These are phyloP conservation scores for Coemansia sp. DNA, from an alignment of 192 early-diverging fungal species.

Conservation along the genomic window DNA sequence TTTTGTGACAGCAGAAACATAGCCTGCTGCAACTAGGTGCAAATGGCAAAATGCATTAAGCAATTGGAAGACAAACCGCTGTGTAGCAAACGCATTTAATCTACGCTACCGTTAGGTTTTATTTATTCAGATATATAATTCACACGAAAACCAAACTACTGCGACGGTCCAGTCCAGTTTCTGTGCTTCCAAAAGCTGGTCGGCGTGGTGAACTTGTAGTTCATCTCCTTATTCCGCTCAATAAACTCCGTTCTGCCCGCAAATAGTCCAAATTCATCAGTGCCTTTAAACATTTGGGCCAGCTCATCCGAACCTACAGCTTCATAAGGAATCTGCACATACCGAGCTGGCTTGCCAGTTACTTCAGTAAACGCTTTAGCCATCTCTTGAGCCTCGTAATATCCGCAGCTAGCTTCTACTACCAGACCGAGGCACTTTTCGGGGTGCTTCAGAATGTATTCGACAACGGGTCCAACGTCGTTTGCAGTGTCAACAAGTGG, in stretches of 20 bases:
- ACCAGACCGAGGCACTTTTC: conserved; percentile 23
- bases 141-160: conserved; percentile 1
- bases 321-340: conserved; percentile 27
- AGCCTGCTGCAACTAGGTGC: no score
- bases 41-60: no score
- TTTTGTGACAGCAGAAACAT: no score
- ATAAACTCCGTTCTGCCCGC: conserved; percentile 10
- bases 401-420: conserved; percentile 24
- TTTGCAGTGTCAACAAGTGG: conserved; percentile 37
- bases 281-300: conserved; percentile 21
- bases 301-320: conserved; percentile 12
- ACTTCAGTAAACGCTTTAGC: conserved; percentile 35
- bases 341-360: conserved; percentile 34
- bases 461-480: conserved; percentile 35
- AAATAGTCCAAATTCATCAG: conserved; percentile 36
- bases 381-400: conserved; percentile 38
- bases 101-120: not conserved
- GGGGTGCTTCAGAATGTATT: conserved; percentile 30
- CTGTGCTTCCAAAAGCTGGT: conserved; percentile 35
- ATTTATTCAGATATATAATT: not conserved
- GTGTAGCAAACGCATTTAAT: no score
- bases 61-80: no score
- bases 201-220: conserved; percentile 25
- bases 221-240: conserved; percentile 23
- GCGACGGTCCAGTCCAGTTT: conserved; percentile 55